phyloP scores from a whole-genome alignment of 176 grass and related monocot genomes.

The Oryza punctata region DNA sequence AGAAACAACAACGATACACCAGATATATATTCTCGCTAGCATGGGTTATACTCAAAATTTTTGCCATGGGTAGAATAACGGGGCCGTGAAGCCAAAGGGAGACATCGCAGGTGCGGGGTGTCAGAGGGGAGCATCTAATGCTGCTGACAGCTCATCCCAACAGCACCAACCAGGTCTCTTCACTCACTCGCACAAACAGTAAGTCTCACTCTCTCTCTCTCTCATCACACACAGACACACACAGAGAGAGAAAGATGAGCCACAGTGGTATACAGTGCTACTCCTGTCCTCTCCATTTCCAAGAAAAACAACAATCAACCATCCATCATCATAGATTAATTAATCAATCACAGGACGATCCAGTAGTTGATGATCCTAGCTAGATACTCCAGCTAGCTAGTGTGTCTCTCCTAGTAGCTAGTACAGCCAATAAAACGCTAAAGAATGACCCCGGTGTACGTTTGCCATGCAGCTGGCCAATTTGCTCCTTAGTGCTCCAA shows the following conservation, averaged over 20 bases:
- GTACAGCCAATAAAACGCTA: conserved; percentile 10
- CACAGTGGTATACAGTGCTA: background rate
- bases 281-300: conserved; percentile 44
- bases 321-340: conserved; percentile 40
- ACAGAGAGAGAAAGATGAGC: background rate
- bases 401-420: conserved; percentile 3
- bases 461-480: conserved; percentile 5
- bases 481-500: conserved; percentile 19
- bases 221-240: background rate
- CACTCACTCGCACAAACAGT: conserved; percentile 33
- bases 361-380: background rate
- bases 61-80: background rate
- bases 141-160: conserved; percentile 78
- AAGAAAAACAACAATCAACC: conserved; percentile 26
- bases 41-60: background rate
- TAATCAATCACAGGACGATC: conserved; percentile 43
- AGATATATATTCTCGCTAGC: too few species aligned
- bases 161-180: conserved; percentile 61
- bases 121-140: conserved; percentile 85
- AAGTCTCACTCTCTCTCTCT: background rate
- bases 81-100: conserved; percentile 35
- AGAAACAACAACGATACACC: fast-evolving
- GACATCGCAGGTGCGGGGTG: conserved; percentile 73
- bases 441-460: conserved; percentile 15
- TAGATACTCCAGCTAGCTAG: conserved; percentile 7